These are phyloP conservation scores for Yamagishiella unicocca DNA, from an alignment of 139 green algal species.

Conservation along the genomic window DNA sequence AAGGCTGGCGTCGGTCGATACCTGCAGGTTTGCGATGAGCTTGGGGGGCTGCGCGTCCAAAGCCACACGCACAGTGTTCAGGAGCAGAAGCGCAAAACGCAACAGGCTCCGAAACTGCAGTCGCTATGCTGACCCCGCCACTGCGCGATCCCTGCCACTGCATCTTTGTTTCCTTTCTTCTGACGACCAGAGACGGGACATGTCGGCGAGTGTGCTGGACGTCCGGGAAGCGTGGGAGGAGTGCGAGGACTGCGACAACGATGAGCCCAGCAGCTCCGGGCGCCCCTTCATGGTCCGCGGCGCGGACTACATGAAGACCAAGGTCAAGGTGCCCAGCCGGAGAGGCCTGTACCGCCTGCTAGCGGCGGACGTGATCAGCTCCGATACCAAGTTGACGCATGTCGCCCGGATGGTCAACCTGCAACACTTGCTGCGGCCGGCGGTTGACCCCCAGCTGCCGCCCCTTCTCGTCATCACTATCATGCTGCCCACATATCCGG, in stretches of 20 bases:
- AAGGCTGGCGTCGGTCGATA: too few species aligned
- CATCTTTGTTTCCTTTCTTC: too few species aligned
- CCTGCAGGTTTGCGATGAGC: too few species aligned
- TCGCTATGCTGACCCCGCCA: too few species aligned
- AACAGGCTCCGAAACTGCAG: background rate
- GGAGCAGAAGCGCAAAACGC: background rate
- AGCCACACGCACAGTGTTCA: too few species aligned
- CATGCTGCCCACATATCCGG: conserved; percentile 84
- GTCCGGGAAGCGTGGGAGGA: conserved; percentile 35
- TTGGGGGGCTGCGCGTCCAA: too few species aligned
- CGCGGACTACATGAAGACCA: conserved; percentile 73
- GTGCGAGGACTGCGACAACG: background rate
- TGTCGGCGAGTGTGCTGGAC: background rate
- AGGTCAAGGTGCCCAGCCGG: conserved; percentile 60
- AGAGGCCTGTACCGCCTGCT: conserved; percentile 81
- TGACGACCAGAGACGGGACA: background rate
- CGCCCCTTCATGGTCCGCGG: conserved; percentile 72
- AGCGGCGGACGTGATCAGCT: conserved; percentile 78
- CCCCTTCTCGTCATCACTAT: conserved; percentile 89
- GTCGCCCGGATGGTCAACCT: conserved; percentile 79
- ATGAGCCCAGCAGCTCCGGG: background rate
- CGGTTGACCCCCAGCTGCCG: conserved; percentile 64
- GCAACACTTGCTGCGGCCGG: conserved; percentile 56
- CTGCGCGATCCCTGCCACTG: too few species aligned
- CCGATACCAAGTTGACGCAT: conserved; percentile 82